Conservation (phyloP, 345 rosid species). For the Isatis tinctoria region DNA sequence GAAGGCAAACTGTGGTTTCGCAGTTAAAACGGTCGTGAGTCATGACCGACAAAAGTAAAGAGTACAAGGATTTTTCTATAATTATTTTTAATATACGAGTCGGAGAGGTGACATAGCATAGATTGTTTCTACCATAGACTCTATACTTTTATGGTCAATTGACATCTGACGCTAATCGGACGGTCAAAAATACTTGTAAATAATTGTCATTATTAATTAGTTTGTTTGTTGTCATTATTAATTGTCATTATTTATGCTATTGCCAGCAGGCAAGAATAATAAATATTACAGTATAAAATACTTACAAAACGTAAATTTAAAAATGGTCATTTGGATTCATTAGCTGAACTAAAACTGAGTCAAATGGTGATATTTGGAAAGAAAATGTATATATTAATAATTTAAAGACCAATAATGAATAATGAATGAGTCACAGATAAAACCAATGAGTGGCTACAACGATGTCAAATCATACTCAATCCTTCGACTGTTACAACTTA, state of each 20-base stretch:
- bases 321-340: no score
- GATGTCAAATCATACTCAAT: no score
- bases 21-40: slow-evolving; percentile 10
- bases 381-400: no score
- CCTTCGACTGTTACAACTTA: no score
- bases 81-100: neutral
- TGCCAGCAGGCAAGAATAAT: neutral
- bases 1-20: neutral
- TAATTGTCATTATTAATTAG: neutral
- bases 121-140: neutral
- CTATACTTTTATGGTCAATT: neutral
- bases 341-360: no score
- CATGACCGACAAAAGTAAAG: slow-evolving; percentile 20
- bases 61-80: neutral
- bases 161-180: neutral
- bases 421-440: no score
- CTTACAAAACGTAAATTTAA: no score
- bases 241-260: neutral
- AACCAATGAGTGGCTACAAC: no score
- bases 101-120: neutral
- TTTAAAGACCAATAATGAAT: no score
- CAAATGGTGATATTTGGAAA: no score
- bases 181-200: neutral
- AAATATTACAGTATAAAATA: no score
- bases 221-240: neutral